These are phyloP conservation scores for Lablab purpureus DNA, from an alignment of 306 rosid genomes.

Conservation along the genomic window DNA sequence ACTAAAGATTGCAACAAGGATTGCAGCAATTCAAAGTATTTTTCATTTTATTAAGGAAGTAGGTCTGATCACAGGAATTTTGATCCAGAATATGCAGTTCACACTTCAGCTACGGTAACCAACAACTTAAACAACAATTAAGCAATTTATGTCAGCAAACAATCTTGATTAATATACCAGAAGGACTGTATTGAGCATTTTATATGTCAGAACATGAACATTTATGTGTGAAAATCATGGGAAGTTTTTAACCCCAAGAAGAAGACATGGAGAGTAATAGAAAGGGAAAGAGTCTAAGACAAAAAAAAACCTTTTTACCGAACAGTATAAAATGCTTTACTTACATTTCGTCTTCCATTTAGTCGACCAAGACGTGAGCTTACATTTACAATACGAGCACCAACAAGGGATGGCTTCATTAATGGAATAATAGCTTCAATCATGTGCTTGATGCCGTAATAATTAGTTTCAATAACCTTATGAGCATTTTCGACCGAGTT, in stretches of 20 bases:
- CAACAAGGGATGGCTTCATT: constrained; percentile 49
- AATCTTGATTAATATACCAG: not conserved
- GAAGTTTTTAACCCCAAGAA: constrained; percentile 13
- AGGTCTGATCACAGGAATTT: not conserved
- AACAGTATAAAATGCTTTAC: constrained; percentile 39
- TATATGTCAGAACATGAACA: constrained; percentile 30
- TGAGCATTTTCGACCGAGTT: constrained; percentile 51
- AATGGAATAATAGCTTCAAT: constrained; percentile 49
- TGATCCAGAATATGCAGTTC: constrained; percentile 20
- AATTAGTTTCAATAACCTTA: constrained; percentile 49
- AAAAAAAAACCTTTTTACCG: not conserved
- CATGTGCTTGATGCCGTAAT: constrained; percentile 45
- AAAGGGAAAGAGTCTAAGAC: constrained; percentile 18
- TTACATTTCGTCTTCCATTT: constrained; percentile 87
- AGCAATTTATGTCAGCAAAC: constrained; percentile 16
- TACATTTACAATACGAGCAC: constrained; percentile 50
- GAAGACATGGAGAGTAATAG: constrained; percentile 22
- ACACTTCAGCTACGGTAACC: not conserved
- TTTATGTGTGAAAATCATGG: constrained; percentile 1
- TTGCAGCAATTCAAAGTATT: not conserved
- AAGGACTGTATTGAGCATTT: constrained; percentile 3
- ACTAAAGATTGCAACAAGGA: not conserved
- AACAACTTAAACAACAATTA: constrained; percentile 6
- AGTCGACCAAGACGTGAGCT: constrained; percentile 69
- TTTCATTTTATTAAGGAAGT: constrained; percentile 13